Percentiles rank a stretch among this genome's conserved stretches.
Evolutionary conservation across 352 stramenopile species (phyloP).

Genomic region (Globisporangium barbulae): DNA sequence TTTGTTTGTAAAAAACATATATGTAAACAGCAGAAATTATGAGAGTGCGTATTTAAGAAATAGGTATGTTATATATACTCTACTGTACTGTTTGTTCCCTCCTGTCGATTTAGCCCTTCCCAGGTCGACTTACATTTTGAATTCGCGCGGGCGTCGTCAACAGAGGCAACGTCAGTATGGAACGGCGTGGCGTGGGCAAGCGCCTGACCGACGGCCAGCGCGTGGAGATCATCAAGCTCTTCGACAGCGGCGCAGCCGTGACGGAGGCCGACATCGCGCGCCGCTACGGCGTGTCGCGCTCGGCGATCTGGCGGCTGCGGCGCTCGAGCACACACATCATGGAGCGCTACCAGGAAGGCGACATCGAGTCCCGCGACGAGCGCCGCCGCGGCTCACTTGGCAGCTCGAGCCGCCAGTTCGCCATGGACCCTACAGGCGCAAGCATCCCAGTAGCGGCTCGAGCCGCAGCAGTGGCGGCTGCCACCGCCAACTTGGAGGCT

Average conservation of each 20-base stretch:
- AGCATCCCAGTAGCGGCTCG: not conserved
- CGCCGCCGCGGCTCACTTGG: constrained; percentile 26
- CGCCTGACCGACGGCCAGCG: constrained; percentile 44
- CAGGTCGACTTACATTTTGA: constrained; percentile 10
- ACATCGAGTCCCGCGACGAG: constrained; percentile 37
- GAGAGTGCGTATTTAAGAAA: too few relatives aligned
- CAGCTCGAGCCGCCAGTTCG: constrained; percentile 1
- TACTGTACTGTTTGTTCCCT: not conserved
- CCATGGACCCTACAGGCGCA: not conserved
- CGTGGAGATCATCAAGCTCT: constrained; percentile 53
- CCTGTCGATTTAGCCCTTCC: constrained; percentile 4
- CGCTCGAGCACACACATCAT: constrained; percentile 36
- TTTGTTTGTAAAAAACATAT: not conserved
- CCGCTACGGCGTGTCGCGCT: constrained; percentile 43
- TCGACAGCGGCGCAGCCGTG: constrained; percentile 34
- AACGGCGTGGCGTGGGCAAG: constrained; percentile 39
- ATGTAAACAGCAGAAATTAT: not conserved
- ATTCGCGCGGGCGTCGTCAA: not conserved
- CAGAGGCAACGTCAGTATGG: constrained; percentile 14
- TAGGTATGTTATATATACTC: too few relatives aligned
- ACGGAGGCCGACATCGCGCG: constrained; percentile 39
- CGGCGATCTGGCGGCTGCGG: constrained; percentile 41
- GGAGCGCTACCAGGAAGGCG: constrained; percentile 39
- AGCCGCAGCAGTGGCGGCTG: not conserved
- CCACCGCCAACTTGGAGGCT: not conserved